Evolutionary conservation across 2,329 filamentous ascomycete species (phyloP).

Genomic region (Neonectria punicea): DNA sequence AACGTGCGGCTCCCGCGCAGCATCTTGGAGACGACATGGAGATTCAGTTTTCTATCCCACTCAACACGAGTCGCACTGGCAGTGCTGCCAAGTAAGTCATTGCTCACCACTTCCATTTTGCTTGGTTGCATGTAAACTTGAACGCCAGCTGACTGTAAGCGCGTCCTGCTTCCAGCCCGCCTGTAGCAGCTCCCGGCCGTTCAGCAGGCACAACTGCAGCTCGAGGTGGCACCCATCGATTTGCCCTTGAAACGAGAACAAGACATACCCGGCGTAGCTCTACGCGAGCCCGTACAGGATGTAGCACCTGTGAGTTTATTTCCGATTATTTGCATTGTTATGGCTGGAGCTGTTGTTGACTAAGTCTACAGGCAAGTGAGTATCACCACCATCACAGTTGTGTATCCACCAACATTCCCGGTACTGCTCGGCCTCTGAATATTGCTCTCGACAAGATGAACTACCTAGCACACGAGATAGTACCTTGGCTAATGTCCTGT

Average conservation of each 20-base stretch:
- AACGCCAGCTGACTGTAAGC: conserved; percentile 24
- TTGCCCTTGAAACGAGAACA: conserved; percentile 51
- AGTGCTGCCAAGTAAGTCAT: conserved; percentile 41
- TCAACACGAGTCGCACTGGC: conserved; percentile 36
- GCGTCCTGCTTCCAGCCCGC: conserved; percentile 25
- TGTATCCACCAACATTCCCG: neutral
- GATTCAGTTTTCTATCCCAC: conserved; percentile 51
- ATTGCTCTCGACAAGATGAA: neutral
- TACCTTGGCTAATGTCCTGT: conserved; percentile 22
- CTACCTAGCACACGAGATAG: neutral
- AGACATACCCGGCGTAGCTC: conserved; percentile 53
- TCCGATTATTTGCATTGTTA: neutral
- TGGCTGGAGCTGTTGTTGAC: conserved; percentile 18
- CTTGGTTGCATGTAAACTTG: neutral
- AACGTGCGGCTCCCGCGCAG: conserved; percentile 20
- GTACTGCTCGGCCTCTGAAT: neutral
- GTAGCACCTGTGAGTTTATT: conserved; percentile 49
- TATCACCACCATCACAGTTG: conserved; percentile 10
- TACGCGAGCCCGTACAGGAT: conserved; percentile 51
- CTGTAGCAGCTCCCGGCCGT: conserved; percentile 26
- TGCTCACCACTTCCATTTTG: neutral
- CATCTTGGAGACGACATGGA: conserved; percentile 44
- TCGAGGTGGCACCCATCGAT: conserved; percentile 48
- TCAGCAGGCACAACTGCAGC: conserved; percentile 32
- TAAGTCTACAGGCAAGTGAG: conserved; percentile 47